Evolutionary conservation across 345 rosid genomes (phyloP).

Genomic region (Citrus glauca): DNA sequence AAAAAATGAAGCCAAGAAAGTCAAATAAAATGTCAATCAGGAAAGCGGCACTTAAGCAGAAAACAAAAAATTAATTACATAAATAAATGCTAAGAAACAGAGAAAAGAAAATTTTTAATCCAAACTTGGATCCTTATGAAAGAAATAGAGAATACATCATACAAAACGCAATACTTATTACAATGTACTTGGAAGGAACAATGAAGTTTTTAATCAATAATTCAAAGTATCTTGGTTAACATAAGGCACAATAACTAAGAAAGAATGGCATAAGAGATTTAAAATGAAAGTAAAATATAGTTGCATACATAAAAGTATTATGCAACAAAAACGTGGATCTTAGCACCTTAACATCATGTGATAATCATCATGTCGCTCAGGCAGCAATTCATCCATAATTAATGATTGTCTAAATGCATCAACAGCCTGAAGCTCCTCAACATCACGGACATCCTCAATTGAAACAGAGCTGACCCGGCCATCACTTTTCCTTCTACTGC

Average conservation of each 20-base stretch:
- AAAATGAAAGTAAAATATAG: background rate
- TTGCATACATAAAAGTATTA: background rate
- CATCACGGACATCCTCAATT: conserved; percentile 93
- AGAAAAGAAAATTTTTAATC: background rate
- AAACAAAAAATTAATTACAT: background rate
- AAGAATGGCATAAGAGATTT: background rate
- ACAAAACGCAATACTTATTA: background rate
- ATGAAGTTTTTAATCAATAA: background rate
- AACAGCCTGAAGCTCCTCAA: conserved; percentile 80
- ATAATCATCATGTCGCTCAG: conserved; percentile 73
- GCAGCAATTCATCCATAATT: conserved; percentile 87
- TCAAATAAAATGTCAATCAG: background rate
- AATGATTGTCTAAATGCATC: conserved; percentile 82
- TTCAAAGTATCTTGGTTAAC: background rate
- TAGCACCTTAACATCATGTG: conserved; percentile 89
- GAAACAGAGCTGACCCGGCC: conserved; percentile 96
- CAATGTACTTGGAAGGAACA: background rate
- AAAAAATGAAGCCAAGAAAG: background rate
- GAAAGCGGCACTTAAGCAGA: background rate
- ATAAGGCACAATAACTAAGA: background rate
- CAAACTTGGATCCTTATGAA: background rate
- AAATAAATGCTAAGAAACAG: background rate
- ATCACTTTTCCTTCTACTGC: conserved; percentile 74
- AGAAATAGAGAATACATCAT: background rate
- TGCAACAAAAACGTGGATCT: background rate